These are phyloP conservation scores for Sphagnum contortum DNA, from an alignment of 225 moss, liverwort and hornwort species.

Conservation along the genomic window DNA sequence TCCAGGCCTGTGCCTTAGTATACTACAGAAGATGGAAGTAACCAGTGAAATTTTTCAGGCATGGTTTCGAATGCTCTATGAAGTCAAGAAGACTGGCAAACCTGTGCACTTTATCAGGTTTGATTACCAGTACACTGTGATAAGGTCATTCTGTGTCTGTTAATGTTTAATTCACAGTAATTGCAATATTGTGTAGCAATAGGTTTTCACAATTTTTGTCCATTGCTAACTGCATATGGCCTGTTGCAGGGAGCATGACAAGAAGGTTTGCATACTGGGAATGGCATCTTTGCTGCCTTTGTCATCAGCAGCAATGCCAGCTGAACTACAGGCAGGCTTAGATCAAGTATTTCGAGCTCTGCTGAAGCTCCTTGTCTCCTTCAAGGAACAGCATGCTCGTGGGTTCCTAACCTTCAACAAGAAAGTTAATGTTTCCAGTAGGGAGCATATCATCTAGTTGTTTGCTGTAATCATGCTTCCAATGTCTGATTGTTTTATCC, in stretches of 20 bases:
- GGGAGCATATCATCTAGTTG: background rate
- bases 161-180: background rate
- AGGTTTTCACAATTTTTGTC: no score
- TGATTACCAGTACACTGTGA: background rate
- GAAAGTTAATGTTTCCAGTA: background rate
- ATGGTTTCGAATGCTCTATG: slow-evolving; percentile 98
- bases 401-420: background rate
- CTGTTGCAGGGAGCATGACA: slow-evolving; percentile 81
- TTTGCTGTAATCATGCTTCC: no score
- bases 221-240: no score
- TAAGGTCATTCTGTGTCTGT: no score
- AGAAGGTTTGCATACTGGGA: slow-evolving; percentile 91
- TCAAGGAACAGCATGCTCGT: slow-evolving; percentile 93
- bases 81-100: slow-evolving; percentile 79
- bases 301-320: slow-evolving; percentile 65
- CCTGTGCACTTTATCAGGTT: slow-evolving; percentile 81
- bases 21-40: slow-evolving; percentile 74
- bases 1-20: slow-evolving; percentile 64
- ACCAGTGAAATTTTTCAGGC: slow-evolving; percentile 79
- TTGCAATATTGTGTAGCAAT: no score
- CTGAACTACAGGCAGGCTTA: slow-evolving; percentile 75
- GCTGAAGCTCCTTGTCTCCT: slow-evolving; percentile 76
- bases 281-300: slow-evolving; percentile 73
- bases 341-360: slow-evolving; percentile 91
- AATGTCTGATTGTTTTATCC: no score